These are phyloP conservation scores for Diaporthe citrichinensis DNA, from an alignment of 2,329 filamentous ascomycete species.

Conservation along the genomic window DNA sequence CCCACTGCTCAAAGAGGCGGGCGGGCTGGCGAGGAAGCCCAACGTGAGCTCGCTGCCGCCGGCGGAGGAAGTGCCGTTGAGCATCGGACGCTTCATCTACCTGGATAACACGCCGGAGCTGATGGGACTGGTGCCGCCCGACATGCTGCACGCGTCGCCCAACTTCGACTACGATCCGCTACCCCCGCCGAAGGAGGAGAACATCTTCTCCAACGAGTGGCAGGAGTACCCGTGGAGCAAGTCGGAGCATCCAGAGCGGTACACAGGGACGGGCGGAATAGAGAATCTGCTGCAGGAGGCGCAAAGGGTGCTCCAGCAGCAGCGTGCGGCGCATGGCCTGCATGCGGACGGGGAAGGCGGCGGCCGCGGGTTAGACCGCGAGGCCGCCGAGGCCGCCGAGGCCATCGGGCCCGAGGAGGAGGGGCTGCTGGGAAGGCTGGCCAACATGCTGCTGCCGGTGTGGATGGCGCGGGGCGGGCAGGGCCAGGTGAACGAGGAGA, in stretches of 20 bases:
- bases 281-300: conserved; percentile 21
- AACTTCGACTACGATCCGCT: conserved; percentile 87
- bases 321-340: conserved; percentile 15
- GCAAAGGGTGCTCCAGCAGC: conserved; percentile 17
- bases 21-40: conserved; percentile 66
- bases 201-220: conserved; percentile 62
- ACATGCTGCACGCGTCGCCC: conserved; percentile 73
- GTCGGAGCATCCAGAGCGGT: background rate
- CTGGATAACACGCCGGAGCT: conserved; percentile 81
- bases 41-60: conserved; percentile 55
- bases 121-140: conserved; percentile 77
- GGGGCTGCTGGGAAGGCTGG: conserved; percentile 25
- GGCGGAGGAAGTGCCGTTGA: conserved; percentile 56
- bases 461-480: conserved; percentile 23
- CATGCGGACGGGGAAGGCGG: background rate
- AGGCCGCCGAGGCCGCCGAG: background rate
- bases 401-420: background rate
- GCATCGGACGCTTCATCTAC: conserved; percentile 81
- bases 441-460: conserved; percentile 29
- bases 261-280: conserved; percentile 16
- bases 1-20: conserved; percentile 77
- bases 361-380: background rate
- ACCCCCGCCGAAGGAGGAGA: conserved; percentile 73
- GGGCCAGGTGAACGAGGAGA: conserved; percentile 2
- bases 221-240: conserved; percentile 59